Conservation (phyloP, 2,329 filamentous ascomycete species). For the Sporothrix mexicana region DNA sequence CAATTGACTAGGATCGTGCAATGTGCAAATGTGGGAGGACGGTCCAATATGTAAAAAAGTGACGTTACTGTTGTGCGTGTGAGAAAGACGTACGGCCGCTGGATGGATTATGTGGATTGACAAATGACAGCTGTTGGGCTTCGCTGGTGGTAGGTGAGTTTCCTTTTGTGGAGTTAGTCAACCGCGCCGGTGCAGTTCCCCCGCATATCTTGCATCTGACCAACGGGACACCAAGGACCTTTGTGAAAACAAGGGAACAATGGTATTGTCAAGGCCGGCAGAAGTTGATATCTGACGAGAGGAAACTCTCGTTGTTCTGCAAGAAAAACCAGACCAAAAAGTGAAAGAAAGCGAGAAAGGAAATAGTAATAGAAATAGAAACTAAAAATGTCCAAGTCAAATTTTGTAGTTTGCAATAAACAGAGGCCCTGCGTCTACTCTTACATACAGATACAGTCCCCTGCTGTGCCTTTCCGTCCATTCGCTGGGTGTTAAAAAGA, state of each 20-base stretch:
- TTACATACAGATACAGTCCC: slow-evolving; percentile 2
- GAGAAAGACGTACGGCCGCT: background rate
- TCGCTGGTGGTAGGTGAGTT: background rate
- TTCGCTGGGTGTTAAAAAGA: slow-evolving; percentile 21
- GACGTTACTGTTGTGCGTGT: background rate
- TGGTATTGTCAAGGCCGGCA: background rate
- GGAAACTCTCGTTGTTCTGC: background rate
- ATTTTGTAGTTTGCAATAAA: slow-evolving; percentile 2
- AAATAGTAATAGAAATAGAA: background rate
- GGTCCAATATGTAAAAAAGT: background rate
- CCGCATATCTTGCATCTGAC: background rate
- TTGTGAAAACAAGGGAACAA: background rate
- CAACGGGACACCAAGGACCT: background rate
- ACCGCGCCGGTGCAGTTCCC: background rate
- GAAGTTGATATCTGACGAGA: background rate
- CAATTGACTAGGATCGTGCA: background rate
- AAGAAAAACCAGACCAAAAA: background rate
- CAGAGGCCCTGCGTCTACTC: slow-evolving; percentile 19
- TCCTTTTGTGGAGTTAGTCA: slow-evolving; percentile 17
- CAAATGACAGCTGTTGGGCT: background rate
- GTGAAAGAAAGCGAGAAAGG: background rate
- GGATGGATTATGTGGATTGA: background rate
- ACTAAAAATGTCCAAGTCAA: background rate
- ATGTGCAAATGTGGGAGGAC: background rate
- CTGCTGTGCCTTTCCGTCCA: slow-evolving; percentile 2